phyloP scores from a whole-genome alignment of 2,329 filamentous ascomycete species.

The Trichoderma atrobrunneum region DNA sequence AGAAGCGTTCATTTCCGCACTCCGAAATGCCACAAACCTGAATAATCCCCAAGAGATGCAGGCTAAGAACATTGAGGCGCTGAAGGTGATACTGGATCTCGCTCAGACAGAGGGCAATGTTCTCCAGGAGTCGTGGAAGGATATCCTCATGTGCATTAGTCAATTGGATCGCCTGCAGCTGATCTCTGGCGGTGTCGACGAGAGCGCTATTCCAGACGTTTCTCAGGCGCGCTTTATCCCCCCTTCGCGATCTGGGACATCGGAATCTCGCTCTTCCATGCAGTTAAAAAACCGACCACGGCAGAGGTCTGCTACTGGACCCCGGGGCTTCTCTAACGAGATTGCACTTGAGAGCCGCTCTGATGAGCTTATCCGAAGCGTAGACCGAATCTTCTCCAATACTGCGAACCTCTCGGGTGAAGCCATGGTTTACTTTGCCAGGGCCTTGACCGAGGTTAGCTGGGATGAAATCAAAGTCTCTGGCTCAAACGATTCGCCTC shows the following conservation, averaged over 20 bases:
- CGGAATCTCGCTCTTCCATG: constrained; percentile 63
- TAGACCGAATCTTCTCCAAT: constrained; percentile 95
- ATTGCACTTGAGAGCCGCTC: constrained; percentile 91
- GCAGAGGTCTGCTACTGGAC: constrained; percentile 54
- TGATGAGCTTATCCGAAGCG: constrained; percentile 85
- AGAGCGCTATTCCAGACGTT: constrained; percentile 87
- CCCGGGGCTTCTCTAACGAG: constrained; percentile 68
- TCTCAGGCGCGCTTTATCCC: constrained; percentile 74
- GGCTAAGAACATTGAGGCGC: constrained; percentile 91
- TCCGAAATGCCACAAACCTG: constrained; percentile 91
- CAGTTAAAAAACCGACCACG: constrained; percentile 52
- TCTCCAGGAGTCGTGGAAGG: constrained; percentile 88
- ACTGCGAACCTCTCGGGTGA: constrained; percentile 91
- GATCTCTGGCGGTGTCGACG: constrained; percentile 91
- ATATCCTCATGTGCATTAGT: constrained; percentile 90
- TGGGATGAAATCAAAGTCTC: constrained; percentile 99
- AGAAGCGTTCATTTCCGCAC: constrained; percentile 88
- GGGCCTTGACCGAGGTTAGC: constrained; percentile 88
- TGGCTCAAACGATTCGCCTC: constrained; percentile 88
- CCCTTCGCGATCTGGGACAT: constrained; percentile 52
- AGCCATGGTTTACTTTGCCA: constrained; percentile 92
- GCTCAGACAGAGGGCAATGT: constrained; percentile 90
- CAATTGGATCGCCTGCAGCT: constrained; percentile 94
- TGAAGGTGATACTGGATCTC: constrained; percentile 88
- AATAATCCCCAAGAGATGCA: constrained; percentile 95